Conservation (phyloP, 306 rosid species). For the Vicia villosa region DNA sequence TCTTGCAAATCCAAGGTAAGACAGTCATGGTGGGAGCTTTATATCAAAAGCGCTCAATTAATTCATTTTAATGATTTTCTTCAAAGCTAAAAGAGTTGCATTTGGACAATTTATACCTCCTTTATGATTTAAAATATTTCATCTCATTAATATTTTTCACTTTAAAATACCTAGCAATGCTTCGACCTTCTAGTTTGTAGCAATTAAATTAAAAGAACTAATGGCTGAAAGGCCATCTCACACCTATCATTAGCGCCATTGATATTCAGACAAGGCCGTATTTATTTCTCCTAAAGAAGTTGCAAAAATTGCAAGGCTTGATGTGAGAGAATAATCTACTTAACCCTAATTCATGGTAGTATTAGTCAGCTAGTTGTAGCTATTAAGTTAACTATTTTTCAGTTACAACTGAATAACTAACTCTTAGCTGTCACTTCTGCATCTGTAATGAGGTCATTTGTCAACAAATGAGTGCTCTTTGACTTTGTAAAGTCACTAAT, state of each 20-base stretch:
- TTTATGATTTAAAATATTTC: too few species aligned
- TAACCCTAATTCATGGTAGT: not conserved
- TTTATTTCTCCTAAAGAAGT: not conserved
- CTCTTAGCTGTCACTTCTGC: not conserved
- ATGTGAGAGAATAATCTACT: not conserved
- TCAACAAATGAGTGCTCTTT: too few species aligned
- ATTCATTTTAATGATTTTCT: too few species aligned
- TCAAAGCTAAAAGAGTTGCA: too few species aligned
- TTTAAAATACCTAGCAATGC: too few species aligned
- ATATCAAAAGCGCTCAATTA: not conserved
- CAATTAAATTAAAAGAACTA: not conserved
- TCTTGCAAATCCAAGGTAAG: not conserved
- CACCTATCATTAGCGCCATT: not conserved
- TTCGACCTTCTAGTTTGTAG: not conserved
- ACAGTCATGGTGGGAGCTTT: not conserved
- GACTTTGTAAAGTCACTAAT: not conserved
- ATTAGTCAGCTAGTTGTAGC: not conserved
- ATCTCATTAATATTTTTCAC: not conserved
- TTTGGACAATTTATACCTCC: too few species aligned
- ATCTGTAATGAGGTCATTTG: not conserved
- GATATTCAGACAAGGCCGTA: not conserved
- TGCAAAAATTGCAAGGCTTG: slow-evolving; percentile 22
- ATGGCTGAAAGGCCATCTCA: slow-evolving; percentile 16
- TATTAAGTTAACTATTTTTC: not conserved
- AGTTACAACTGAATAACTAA: not conserved